phyloP scores from a whole-genome alignment of 768 basidiomycete species.

The Hericium rajendrae region DNA sequence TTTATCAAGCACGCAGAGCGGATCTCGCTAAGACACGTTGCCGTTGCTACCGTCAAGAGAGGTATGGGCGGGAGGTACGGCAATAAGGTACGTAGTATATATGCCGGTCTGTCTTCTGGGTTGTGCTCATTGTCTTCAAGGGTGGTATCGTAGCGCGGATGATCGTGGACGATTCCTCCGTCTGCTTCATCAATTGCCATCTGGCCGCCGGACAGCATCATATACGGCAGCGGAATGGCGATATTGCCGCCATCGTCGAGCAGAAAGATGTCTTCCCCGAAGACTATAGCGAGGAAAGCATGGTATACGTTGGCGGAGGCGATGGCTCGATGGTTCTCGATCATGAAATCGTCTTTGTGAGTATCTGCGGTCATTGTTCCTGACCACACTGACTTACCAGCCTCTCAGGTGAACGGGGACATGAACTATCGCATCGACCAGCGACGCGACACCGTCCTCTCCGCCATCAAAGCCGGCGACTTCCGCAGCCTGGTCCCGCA shows the following conservation, averaged over 20 bases:
- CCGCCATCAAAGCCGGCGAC: conserved; percentile 61
- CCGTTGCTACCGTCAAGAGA: conserved; percentile 79
- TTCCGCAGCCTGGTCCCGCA: conserved; percentile 52
- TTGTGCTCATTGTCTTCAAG: conserved; percentile 25
- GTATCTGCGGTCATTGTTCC: conserved; percentile 19
- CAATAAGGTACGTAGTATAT: conserved; percentile 63
- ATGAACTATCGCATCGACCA: conserved; percentile 97
- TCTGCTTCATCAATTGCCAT: conserved; percentile 96
- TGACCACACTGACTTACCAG: background rate
- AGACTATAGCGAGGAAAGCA: conserved; percentile 37
- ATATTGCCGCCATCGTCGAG: conserved; percentile 82
- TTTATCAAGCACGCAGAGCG: conserved; percentile 68
- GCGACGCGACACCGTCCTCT: conserved; percentile 72
- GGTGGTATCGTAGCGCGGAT: conserved; percentile 88
- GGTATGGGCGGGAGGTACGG: conserved; percentile 92
- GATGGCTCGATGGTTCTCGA: conserved; percentile 90
- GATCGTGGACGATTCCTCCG: conserved; percentile 82
- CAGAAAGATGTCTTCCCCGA: conserved; percentile 58
- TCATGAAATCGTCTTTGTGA: conserved; percentile 87
- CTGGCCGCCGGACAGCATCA: conserved; percentile 91
- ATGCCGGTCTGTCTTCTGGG: background rate
- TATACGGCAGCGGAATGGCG: conserved; percentile 73
- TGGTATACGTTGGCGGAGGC: conserved; percentile 80
- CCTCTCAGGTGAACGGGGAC: conserved; percentile 71
- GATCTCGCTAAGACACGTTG: conserved; percentile 48